A percentile compares a stretch with the other conserved stretches of the same genome.
These are phyloP conservation scores for Moringa oleifera DNA, from an alignment of 345 rosid species.

Conservation along the genomic window DNA sequence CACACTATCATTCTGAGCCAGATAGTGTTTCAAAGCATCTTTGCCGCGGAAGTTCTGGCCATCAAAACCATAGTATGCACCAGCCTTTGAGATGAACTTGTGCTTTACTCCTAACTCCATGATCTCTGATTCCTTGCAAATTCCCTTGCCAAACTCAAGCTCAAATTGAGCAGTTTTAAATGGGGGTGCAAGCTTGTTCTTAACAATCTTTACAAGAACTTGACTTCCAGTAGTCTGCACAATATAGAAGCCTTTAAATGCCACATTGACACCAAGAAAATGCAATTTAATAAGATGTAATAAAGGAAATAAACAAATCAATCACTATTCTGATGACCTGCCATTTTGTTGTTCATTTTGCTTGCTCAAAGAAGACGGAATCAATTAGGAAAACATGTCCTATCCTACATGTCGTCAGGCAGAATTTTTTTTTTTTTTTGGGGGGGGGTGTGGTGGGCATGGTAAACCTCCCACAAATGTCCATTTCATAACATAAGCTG, in stretches of 20 bases:
- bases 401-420: no score
- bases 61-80: slow-evolving; percentile 38
- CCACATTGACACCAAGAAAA: not conserved
- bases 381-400: no score
- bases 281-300: not conserved
- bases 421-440: no score
- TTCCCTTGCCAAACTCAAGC: slow-evolving; percentile 96
- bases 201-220: slow-evolving; percentile 77
- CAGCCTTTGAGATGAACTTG: slow-evolving; percentile 56
- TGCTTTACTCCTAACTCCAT: slow-evolving; percentile 70
- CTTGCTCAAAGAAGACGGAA: no score
- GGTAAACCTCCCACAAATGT: no score
- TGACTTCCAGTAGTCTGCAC: slow-evolving; percentile 71
- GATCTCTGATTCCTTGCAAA: slow-evolving; percentile 63
- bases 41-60: slow-evolving; percentile 62
- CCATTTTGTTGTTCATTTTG: no score
- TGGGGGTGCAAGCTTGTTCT: slow-evolving; percentile 96
- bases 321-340: no score
- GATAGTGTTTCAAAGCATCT: slow-evolving; percentile 64
- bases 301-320: not conserved
- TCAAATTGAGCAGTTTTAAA: slow-evolving; percentile 79
- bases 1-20: slow-evolving; percentile 37
- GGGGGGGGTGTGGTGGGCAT: no score
- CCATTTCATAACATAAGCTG: no score
- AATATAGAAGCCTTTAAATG: slow-evolving; percentile 1